These are phyloP conservation scores for Pholiota conissans DNA, from an alignment of 768 basidiomycete species.

Conservation along the genomic window DNA sequence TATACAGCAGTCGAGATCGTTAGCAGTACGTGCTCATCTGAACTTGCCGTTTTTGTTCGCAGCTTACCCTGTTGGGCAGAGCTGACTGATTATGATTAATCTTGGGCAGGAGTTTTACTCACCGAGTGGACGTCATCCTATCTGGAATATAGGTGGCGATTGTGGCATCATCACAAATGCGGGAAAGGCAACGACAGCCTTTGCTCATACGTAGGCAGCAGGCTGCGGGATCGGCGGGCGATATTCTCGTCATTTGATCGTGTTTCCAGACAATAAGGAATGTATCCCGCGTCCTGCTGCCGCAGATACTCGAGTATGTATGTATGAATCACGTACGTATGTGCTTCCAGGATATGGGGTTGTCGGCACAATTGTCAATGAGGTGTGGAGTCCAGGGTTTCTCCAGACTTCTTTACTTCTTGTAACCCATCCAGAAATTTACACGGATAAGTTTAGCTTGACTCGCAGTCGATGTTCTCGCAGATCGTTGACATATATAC, in stretches of 20 bases:
- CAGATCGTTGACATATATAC: not conserved
- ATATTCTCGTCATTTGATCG: not conserved
- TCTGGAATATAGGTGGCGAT: not conserved
- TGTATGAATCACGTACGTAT: not conserved
- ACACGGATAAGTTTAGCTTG: not conserved
- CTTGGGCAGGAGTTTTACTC: not conserved
- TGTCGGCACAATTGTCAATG: not conserved
- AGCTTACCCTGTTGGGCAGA: not conserved
- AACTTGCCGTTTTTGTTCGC: not conserved
- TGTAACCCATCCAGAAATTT: not conserved
- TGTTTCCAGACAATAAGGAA: constrained; percentile 3
- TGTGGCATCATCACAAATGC: not conserved
- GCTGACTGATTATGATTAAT: not conserved
- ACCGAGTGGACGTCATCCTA: not conserved
- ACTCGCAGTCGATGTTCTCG: not conserved
- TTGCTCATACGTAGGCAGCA: not conserved
- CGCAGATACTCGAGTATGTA: too few species aligned
- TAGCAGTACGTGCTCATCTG: not conserved
- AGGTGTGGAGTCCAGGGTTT: not conserved
- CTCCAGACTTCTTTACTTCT: not conserved
- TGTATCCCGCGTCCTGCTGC: not conserved
- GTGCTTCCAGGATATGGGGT: not conserved
- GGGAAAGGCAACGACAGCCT: not conserved
- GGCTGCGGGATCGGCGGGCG: not conserved
- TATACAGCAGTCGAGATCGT: not conserved